These are phyloP conservation scores for Amaranthus cruentus DNA, from an alignment of 148 eudicot genomes.

Conservation along the genomic window DNA sequence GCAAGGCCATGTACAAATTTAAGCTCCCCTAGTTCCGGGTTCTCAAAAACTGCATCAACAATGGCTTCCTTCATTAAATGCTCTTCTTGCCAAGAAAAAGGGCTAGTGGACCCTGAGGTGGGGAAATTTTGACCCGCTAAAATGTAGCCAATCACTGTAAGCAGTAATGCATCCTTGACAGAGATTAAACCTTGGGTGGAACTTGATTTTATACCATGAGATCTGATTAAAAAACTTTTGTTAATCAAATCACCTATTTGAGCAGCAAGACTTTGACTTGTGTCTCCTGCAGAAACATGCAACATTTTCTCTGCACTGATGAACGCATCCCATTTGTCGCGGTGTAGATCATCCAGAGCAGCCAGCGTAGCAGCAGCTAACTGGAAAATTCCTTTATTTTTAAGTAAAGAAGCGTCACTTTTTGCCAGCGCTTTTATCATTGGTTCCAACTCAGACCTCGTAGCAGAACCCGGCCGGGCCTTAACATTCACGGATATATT, in stretches of 20 bases:
- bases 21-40: conserved; percentile 56
- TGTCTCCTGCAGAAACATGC: conserved; percentile 78
- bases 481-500: conserved; percentile 59
- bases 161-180: conserved; percentile 72
- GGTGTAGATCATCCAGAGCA: conserved; percentile 61
- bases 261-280: conserved; percentile 96
- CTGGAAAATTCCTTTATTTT: conserved; percentile 88
- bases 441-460: conserved; percentile 61
- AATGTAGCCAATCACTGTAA: conserved; percentile 69
- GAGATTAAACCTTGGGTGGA: conserved; percentile 59
- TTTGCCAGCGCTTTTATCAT: conserved; percentile 65
- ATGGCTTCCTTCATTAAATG: conserved; percentile 88
- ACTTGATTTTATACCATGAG: conserved; percentile 36
- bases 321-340: conserved; percentile 89
- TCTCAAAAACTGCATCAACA: conserved; percentile 83
- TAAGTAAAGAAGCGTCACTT: conserved; percentile 56
- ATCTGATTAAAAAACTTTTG: conserved; percentile 57
- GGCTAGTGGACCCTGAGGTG: conserved; percentile 80
- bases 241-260: conserved; percentile 85
- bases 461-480: conserved; percentile 62
- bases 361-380: conserved; percentile 62
- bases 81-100: conserved; percentile 99
- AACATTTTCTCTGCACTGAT: conserved; percentile 92
- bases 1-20: conserved; percentile 64
- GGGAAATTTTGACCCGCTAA: conserved; percentile 95